A percentile compares a stretch with the other conserved stretches of the same genome.
Evolutionary conservation across 2,329 filamentous ascomycete genomes (phyloP).

Genomic region (Claviceps monticola): DNA sequence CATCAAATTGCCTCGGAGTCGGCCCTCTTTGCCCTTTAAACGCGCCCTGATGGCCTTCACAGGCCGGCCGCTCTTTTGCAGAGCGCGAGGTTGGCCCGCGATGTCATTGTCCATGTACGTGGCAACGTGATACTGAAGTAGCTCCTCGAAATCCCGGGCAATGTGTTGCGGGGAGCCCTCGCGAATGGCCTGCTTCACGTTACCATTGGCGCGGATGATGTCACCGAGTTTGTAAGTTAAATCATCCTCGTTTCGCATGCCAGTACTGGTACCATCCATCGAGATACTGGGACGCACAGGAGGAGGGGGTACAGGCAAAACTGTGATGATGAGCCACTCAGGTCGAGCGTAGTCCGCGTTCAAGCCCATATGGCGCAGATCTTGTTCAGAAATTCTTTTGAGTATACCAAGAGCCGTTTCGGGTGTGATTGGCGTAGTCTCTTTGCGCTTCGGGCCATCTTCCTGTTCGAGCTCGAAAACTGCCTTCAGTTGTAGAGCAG

Average conservation of each 20-base stretch:
- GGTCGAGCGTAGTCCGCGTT: slow-evolving; percentile 91
- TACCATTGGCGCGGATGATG: slow-evolving; percentile 94
- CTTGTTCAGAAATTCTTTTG: slow-evolving; percentile 66
- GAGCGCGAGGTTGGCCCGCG: slow-evolving; percentile 80
- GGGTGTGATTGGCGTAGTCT: slow-evolving; percentile 72
- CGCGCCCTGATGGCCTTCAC: slow-evolving; percentile 94
- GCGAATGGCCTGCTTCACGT: slow-evolving; percentile 78
- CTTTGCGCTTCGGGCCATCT: slow-evolving; percentile 57
- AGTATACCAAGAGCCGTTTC: slow-evolving; percentile 78
- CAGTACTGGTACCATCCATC: slow-evolving; percentile 85
- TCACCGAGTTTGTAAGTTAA: slow-evolving; percentile 98
- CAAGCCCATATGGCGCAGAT: slow-evolving; percentile 75
- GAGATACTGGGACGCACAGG: slow-evolving; percentile 95
- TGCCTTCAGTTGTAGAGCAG: slow-evolving; percentile 70
- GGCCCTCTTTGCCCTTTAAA: slow-evolving; percentile 97
- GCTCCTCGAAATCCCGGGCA: slow-evolving; percentile 73
- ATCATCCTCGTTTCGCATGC: slow-evolving; percentile 93
- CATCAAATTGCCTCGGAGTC: slow-evolving; percentile 97
- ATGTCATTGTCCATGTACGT: slow-evolving; percentile 99
- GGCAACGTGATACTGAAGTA: slow-evolving; percentile 94
- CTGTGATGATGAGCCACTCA: slow-evolving; percentile 96
- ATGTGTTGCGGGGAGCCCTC: slow-evolving; percentile 90
- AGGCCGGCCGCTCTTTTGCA: slow-evolving; percentile 93
- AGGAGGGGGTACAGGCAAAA: slow-evolving; percentile 87
- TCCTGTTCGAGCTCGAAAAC: slow-evolving; percentile 52